Evolutionary conservation across 148 eudicot species (phyloP), one percentile per base, ranked within the genome.

Genomic region (Polygonum maritimum): DNA sequence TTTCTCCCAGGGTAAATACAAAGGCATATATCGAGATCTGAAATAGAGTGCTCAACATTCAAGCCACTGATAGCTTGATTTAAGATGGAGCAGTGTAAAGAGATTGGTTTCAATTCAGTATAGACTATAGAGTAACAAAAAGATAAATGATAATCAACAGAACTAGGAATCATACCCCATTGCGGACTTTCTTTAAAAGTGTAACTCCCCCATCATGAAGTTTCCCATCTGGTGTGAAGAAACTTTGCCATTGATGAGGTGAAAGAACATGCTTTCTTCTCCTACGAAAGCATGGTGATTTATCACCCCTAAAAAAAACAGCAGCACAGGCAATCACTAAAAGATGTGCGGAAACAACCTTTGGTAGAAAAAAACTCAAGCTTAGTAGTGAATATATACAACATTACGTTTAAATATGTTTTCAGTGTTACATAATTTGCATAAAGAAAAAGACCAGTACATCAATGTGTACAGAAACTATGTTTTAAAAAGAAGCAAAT

Each of bases 181-280:
- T 87, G 14, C 93, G 80, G 60, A 87, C 90, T 86, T 84, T 89
- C 81, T 87, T 89, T 80, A 89, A 73, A 75, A 89, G 84, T 74
- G 79, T 82, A 69, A 87, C 84, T 55, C 93, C 93, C 7, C 84
- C 86, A 81, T 84, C 93, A 74, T 41, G 48, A 26, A 89, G 80
- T 77, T 71, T 89, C 77, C 93, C 93, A 51, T 89, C 88, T 74
- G 85, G 71, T 19, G 76, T 75, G 54, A 89, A 89, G 26, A 83
- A 77, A 74, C 76, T 77, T 78, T 71, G 86, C 93, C 93, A 89
- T 69, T 89, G 89, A 76, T 84, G 67, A 33, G 87, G 85, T 54
- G 73, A 76, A 73, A 89, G 83, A 47, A 81, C 85, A 71, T 83
- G 85, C 76, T 86, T 89, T 63, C 89, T 87, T 79, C 82, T 87